Conservation (phyloP, 106 monocot genomes). For the Alisma plantagoaquatica region DNA sequence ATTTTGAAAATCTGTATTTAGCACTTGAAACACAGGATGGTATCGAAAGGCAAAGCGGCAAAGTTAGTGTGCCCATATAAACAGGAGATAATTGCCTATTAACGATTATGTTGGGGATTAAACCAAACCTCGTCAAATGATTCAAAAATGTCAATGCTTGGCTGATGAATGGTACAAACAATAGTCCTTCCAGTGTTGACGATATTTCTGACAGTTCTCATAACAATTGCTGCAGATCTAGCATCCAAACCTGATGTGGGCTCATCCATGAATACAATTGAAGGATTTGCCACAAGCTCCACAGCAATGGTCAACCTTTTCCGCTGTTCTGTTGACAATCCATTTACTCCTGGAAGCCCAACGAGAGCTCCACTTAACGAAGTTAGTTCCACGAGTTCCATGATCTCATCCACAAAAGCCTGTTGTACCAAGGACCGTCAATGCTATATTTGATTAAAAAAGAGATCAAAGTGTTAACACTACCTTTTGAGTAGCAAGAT, state of each 20-base stretch:
- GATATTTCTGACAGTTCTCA: conserved; percentile 99
- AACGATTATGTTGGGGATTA: too few species aligned
- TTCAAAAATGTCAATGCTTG: conserved; percentile 99
- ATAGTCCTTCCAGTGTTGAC: conserved; percentile 97
- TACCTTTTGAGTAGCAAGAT: conserved; percentile 55
- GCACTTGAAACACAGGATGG: too few species aligned
- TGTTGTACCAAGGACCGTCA: conserved; percentile 15
- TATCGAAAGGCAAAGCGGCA: too few species aligned
- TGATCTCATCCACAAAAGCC: conserved; percentile 95
- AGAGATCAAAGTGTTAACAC: not conserved
- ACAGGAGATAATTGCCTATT: too few species aligned
- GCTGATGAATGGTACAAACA: conserved; percentile 99
- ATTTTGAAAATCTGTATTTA: too few species aligned
- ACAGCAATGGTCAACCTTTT: conserved; percentile 97
- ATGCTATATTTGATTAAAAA: not conserved
- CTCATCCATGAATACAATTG: conserved; percentile 99
- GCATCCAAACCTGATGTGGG: conserved; percentile 99
- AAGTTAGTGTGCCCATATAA: too few species aligned
- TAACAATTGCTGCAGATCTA: conserved; percentile 92
- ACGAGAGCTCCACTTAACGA: conserved; percentile 78
- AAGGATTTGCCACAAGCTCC: conserved; percentile 98
- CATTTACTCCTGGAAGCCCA: conserved; percentile 87
- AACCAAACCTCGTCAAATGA: conserved; percentile 97
- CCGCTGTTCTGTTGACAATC: conserved; percentile 88
- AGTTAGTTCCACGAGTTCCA: conserved; percentile 96